Base-by-base conservation (phyloP, 2,329 filamentous ascomycete species). In the Leptographium procerum region DNA sequence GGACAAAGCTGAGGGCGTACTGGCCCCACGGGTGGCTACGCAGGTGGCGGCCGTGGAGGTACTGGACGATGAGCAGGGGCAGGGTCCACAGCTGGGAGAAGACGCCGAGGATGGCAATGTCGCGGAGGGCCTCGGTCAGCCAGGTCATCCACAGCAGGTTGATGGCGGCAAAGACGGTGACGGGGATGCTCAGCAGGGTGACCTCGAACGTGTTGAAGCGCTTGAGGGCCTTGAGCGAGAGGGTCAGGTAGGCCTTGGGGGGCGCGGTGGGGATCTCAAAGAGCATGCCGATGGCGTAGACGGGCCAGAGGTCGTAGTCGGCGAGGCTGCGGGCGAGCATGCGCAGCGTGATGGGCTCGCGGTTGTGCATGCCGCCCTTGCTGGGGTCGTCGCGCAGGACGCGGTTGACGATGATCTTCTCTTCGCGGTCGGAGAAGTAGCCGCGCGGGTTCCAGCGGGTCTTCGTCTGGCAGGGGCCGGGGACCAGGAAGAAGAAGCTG, bases 291-390 rank as follows among this genome's bases (percentile, higher is more conserved):
- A 84, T 68, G 22, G 79, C 62, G 61, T 83, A 83, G 9, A 79
- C 60, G 1, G 77, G 78, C 63, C 63, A 65, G 10, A 65, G 51
- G 53, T 65, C 63, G 31, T 50, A 63, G 58, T 61, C 82, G 3
- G 69, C 71, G 0, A 83, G 66, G 5, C 75, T 75, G 19, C 77
- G 66, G 75, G 77, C 81, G 1, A 84, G 72, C 1, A 74, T 68
- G 5, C 66, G 69, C 0, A 71, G 72, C 0, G 77, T 80, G 36
- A 84, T 75, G 0, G 77, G 74, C 65, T 83, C 71, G 6, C 81
- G 75, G 62, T 84, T 84, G 65, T 84, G 79, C 79, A 85, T 83
- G 56, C 76, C 75, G 54, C 78, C 77, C 64, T 82, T 82, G 51
- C 72, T 75, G 0, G 82, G 82, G 59, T 85, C 83, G 48, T 86